phyloP scores from a whole-genome alignment of 2,329 filamentous ascomycete species.

The Neocatenulostroma microsporum region DNA sequence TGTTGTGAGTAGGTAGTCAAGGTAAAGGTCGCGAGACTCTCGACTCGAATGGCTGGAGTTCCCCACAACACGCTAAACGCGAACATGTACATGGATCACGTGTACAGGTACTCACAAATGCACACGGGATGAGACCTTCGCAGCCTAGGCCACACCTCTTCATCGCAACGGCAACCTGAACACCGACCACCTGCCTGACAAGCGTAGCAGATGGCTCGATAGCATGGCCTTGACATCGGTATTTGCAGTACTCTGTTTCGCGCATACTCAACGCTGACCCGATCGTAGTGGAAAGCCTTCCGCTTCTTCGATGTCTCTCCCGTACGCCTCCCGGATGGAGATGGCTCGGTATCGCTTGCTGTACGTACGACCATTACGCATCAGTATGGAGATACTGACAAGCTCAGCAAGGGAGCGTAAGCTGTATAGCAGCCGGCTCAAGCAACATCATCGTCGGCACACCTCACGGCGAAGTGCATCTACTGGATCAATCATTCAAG shows the following conservation, averaged over 20 bases:
- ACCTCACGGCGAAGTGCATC: slow-evolving; percentile 76
- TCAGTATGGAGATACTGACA: slow-evolving; percentile 12
- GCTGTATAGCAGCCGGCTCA: slow-evolving; percentile 76
- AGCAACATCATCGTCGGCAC: slow-evolving; percentile 85
- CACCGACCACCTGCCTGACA: too few species aligned
- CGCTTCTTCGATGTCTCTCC: slow-evolving; percentile 97
- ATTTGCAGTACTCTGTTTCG: not conserved
- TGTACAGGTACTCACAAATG: too few species aligned
- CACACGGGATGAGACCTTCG: too few species aligned
- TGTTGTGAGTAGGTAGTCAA: too few species aligned
- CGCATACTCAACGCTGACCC: slow-evolving; percentile 6
- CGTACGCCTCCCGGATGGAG: slow-evolving; percentile 70
- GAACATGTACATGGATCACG: too few species aligned
- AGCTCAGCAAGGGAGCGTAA: slow-evolving; percentile 55
- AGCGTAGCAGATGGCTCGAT: slow-evolving; percentile 27
- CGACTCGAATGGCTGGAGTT: too few species aligned
- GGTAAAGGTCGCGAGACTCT: too few species aligned
- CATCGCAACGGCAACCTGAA: too few species aligned
- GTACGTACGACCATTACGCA: slow-evolving; percentile 7
- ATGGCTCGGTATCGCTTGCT: slow-evolving; percentile 49
- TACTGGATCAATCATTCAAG: slow-evolving; percentile 82
- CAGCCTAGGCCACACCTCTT: too few species aligned
- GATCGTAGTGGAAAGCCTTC: slow-evolving; percentile 86
- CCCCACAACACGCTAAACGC: too few species aligned
- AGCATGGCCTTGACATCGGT: slow-evolving; percentile 30